These are phyloP conservation scores for Ehretia macrophylla DNA, from an alignment of 257 asterid species.

Conservation along the genomic window DNA sequence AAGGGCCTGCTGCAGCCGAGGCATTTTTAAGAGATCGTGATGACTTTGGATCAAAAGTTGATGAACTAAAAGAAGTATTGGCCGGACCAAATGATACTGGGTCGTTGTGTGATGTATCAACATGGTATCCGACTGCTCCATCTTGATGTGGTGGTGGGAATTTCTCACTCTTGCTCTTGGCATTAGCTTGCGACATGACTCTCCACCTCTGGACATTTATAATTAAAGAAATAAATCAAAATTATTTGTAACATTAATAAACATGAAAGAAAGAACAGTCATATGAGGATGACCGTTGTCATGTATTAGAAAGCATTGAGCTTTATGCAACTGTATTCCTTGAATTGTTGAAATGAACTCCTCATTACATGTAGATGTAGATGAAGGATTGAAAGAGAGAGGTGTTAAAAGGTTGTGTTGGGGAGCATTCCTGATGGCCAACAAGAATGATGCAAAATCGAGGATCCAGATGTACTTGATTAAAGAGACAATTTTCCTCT, in stretches of 20 bases:
- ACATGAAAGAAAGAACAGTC: not conserved
- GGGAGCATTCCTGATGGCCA: too few relatives aligned
- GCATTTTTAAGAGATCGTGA: constrained; percentile 33
- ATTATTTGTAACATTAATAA: not conserved
- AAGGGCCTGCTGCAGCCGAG: constrained; percentile 31
- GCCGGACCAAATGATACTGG: constrained; percentile 41
- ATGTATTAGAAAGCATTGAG: too few relatives aligned
- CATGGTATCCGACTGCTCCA: constrained; percentile 60
- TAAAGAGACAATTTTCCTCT: not conserved
- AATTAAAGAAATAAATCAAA: not conserved
- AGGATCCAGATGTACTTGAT: not conserved
- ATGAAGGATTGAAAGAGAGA: too few relatives aligned
- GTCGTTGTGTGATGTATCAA: constrained; percentile 35
- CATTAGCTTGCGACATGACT: constrained; percentile 46
- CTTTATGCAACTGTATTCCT: too few relatives aligned
- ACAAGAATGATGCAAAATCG: not conserved
- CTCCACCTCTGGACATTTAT: constrained; percentile 59
- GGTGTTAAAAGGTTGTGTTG: too few relatives aligned
- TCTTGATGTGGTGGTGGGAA: constrained; percentile 95
- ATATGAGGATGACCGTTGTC: not conserved
- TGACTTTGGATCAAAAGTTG: constrained; percentile 40
- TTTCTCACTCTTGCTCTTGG: constrained; percentile 76
- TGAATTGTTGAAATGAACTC: too few relatives aligned
- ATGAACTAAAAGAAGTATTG: constrained; percentile 38
- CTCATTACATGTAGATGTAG: too few relatives aligned